Base-by-base conservation (phyloP, 805 yeast species). In the Kazachstania viticola region DNA sequence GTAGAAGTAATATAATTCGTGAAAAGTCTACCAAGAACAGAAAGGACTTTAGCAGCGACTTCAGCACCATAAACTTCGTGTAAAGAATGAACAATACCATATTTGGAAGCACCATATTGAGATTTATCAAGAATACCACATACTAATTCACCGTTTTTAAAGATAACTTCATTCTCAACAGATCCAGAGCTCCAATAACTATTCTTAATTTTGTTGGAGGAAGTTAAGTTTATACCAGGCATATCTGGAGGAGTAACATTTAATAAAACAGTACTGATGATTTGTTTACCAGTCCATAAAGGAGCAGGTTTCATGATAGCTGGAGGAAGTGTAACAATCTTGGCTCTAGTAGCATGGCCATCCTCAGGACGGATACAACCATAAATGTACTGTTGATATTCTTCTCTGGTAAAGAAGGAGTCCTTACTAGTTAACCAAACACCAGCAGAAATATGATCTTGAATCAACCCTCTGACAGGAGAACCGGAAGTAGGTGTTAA, bases 361-460 rank as follows among this genome's bases (percentile, higher is more conserved):
- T 87, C 95, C 60, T 91, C 98, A 4, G 98, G 97, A 52, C 97
- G 76, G 36, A 93, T 69, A 62, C 95, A 81, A 24, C 95, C 88
- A 51, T 88, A 91, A 28, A 91, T 66, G 39, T 88, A 74, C 61
- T 93, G 96, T 58, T 93, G 95, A 60, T 91, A 93, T 54, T 74
- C 69, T 46, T 85, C 95, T 49, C 94, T 71, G 9, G 88, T 77
- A 67, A 88, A 88, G 54, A 84, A 83, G 21, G 87, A 63, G 52
- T 93, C 97, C 60, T 87, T 84, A 60, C 66, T 84, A 5, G 98
- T 91, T 51, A 91, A 69, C 97, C 97, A 91, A 26, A 93, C 95
- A 65, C 98, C 99, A 7, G 97, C 97, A 49, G 93, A 79, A 61
- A 91, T 85, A 54, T 93, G 98, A 65, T 91, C 99, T 67, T 91